These are phyloP conservation scores for Gossypium longicalyx DNA, from an alignment of 345 rosid species.

Conservation along the genomic window DNA sequence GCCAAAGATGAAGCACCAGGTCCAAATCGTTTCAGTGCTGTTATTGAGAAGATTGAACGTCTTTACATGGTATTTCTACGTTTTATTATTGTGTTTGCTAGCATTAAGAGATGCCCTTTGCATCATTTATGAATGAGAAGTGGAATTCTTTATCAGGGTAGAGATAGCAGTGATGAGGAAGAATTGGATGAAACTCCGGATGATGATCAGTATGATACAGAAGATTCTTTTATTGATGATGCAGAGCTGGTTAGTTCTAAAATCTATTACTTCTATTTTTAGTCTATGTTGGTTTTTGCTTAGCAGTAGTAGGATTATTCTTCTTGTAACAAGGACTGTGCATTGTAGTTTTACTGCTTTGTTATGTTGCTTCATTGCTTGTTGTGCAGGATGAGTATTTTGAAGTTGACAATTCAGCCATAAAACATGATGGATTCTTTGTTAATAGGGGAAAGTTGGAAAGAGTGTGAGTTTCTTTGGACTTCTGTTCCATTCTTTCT, in stretches of 20 bases:
- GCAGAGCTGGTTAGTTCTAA: slow-evolving; percentile 71
- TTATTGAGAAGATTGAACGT: slow-evolving; percentile 94
- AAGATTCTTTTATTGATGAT: slow-evolving; percentile 94
- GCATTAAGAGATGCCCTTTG: not conserved
- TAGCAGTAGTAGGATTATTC: not conserved
- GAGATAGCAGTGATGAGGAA: slow-evolving; percentile 91
- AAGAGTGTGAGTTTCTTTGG: slow-evolving; percentile 55
- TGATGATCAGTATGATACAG: slow-evolving; percentile 94
- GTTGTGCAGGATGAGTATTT: slow-evolving; percentile 90
- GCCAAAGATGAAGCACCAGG: slow-evolving; percentile 46
- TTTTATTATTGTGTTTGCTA: not conserved
- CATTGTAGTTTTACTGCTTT: not conserved
- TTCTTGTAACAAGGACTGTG: not conserved
- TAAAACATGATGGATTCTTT: slow-evolving; percentile 89
- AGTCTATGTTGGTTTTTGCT: not conserved
- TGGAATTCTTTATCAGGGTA: slow-evolving; percentile 54
- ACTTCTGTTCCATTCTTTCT: not conserved
- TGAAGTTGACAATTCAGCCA: slow-evolving; percentile 86
- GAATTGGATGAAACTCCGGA: slow-evolving; percentile 77
- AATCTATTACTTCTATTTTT: not conserved
- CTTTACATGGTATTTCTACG: slow-evolving; percentile 65
- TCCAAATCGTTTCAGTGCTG: slow-evolving; percentile 75
- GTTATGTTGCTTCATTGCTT: slow-evolving; percentile 11
- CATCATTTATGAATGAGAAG: slow-evolving; percentile 12
- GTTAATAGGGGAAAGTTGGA: slow-evolving; percentile 88